Conservation (phyloP, 306 rosid species). For the Citrullus mucosospermus region DNA sequence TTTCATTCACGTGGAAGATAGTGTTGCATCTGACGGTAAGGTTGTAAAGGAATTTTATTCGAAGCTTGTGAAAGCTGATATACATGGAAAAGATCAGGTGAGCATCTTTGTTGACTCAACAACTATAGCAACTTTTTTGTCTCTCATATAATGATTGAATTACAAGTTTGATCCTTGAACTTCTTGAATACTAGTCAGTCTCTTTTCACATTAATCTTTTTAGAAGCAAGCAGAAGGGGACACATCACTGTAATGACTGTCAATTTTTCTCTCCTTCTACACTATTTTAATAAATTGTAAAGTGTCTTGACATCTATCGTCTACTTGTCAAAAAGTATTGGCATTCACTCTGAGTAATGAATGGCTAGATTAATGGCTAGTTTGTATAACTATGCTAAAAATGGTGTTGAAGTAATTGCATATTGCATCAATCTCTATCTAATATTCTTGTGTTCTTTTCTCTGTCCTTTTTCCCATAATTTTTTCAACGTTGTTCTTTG, state of each 20-base stretch:
- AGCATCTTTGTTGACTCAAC: neutral
- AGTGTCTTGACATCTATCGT: neutral
- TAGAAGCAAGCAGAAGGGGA: neutral
- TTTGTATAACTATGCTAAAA: neutral
- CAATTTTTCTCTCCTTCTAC: neutral
- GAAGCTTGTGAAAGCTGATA: conserved; percentile 93
- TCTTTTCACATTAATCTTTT: neutral
- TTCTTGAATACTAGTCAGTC: neutral
- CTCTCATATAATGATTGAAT: neutral
- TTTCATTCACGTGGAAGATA: conserved; percentile 79
- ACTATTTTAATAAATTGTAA: neutral
- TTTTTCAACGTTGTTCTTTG: neutral
- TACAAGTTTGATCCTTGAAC: neutral
- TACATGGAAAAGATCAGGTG: conserved; percentile 96
- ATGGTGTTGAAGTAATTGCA: neutral
- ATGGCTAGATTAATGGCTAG: neutral
- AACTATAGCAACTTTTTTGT: neutral
- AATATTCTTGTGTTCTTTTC: neutral
- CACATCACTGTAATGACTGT: neutral
- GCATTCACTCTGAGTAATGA: neutral
- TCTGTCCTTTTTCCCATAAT: neutral
- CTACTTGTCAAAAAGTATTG: neutral
- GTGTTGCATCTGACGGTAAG: conserved; percentile 31
- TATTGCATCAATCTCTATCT: neutral
- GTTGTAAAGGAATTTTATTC: conserved; percentile 51